Evolutionary conservation across 2,329 filamentous ascomycete genomes (phyloP).

Genomic region (Monilinia laxa): DNA sequence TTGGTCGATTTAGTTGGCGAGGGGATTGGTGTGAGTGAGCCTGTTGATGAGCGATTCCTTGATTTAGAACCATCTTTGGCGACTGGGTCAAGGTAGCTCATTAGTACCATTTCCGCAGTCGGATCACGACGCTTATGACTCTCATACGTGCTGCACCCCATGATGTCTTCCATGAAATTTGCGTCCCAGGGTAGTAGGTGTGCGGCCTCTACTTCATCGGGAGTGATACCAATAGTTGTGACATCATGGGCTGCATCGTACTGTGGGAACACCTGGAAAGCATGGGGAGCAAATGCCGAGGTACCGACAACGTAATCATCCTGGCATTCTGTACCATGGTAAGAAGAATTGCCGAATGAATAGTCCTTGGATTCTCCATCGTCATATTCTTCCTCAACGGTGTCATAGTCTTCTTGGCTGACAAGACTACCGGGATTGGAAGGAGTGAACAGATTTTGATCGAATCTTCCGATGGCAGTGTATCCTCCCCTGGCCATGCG

Average conservation of each 20-base stretch:
- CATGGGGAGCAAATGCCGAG: neutral
- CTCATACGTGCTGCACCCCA: neutral
- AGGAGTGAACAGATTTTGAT: neutral
- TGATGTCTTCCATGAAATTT: slow-evolving; percentile 2
- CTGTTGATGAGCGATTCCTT: neutral
- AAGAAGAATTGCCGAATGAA: slow-evolving; percentile 7
- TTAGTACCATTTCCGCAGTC: neutral
- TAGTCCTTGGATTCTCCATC: neutral
- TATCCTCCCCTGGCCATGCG: neutral
- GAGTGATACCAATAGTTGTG: neutral
- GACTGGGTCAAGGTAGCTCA: slow-evolving; percentile 2
- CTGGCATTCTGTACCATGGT: slow-evolving; percentile 12
- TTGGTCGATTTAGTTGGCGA: neutral
- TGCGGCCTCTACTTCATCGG: neutral
- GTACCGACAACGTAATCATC: slow-evolving; percentile 14
- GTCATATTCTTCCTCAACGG: neutral
- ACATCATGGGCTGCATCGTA: slow-evolving; percentile 1
- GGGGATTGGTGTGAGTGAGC: neutral
- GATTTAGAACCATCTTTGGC: neutral
- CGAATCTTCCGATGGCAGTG: neutral
- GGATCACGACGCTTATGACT: neutral
- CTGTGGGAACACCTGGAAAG: slow-evolving; percentile 1
- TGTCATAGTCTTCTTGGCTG: slow-evolving; percentile 4
- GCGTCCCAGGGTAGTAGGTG: neutral
- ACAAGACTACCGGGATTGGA: neutral